Conservation (phyloP, 192 early-diverging fungal species). For the Chytriomyces sp. region DNA sequence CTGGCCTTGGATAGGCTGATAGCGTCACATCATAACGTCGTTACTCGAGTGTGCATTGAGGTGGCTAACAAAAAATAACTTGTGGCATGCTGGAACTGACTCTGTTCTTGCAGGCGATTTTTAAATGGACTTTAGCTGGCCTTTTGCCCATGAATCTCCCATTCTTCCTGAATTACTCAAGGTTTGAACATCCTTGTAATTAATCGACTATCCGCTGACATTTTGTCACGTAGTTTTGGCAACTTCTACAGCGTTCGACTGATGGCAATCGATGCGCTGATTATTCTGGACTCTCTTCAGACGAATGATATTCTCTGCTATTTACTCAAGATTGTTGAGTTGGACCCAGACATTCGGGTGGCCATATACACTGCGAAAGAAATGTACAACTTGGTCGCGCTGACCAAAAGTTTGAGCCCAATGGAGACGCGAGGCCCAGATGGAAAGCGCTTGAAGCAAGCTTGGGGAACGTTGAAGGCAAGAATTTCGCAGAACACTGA, state of each 20-base stretch:
- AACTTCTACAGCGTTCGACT: conserved; percentile 76
- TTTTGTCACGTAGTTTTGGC: conserved; percentile 54
- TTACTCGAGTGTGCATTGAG: conserved; percentile 83
- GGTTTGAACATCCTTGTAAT: conserved; percentile 31
- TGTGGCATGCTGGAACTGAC: background rate
- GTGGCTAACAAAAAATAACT: conserved; percentile 37
- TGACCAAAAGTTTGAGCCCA: conserved; percentile 12
- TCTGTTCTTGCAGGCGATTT: conserved; percentile 45
- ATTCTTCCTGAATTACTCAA: conserved; percentile 74
- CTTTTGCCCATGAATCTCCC: conserved; percentile 69
- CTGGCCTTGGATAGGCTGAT: conserved; percentile 78
- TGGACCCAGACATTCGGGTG: conserved; percentile 69
- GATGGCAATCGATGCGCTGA: conserved; percentile 73
- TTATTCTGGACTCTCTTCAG: conserved; percentile 72
- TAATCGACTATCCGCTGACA: conserved; percentile 5
- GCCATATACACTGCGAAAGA: conserved; percentile 60
- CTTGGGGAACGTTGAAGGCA: conserved; percentile 4
- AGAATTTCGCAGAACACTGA: conserved; percentile 15
- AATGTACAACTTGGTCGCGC: conserved; percentile 17
- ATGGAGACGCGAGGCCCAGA: background rate
- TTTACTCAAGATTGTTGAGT: conserved; percentile 62
- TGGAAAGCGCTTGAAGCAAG: background rate
- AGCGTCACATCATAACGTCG: conserved; percentile 84
- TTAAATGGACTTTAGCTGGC: conserved; percentile 71
- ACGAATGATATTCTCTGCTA: conserved; percentile 52